Evolutionary conservation across 352 stramenopile genomes (phyloP), one percentile per base, ranked within the genome.

Genomic region (Saprolegnia parasitica): DNA sequence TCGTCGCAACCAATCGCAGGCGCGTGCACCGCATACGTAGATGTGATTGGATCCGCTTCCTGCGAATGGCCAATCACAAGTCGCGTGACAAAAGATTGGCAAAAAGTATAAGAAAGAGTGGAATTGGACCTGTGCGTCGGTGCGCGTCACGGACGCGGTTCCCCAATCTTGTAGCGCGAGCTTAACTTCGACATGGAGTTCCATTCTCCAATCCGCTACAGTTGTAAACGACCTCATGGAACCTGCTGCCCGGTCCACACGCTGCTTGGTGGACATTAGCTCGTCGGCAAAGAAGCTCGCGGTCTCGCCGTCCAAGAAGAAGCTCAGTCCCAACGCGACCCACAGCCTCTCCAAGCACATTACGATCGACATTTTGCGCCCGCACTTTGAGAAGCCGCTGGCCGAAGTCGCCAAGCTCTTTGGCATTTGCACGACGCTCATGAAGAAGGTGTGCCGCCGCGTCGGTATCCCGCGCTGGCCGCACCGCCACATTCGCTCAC

Each of bases 371-470:
- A 90, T 88, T 76, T 74, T 95, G 57, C 82, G 82, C 20, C 87
- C 83, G 21, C 81, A 95, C 72, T 95, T 95, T 73, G 87, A 95
- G 73, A 81, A 91, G 72, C 87, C 87, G 18, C 71, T 95, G 45
- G 84, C 82, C 29, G 83, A 91, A 57, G 85, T 95, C 45, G 85
- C 85, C 0, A 78, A 88, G 64, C 65, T 57, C 32, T 93, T 95
- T 66, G 83, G 87, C 20, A 92, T 95, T 71, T 93, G 87, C 58
- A 83, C 90, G 18, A 95, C 87, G 29, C 71, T 95, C 26, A 76
- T 95, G 15, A 95, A 93, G 78, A 93, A 93, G 61, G 91, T 93
- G 66, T 95, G 87, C 71, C 77, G 87, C 26, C 83, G 86, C 56
- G 80, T 91, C 52, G 83, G 85, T 26, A 88, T 95, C 56, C 79